Conservation (phyloP, 2,329 filamentous ascomycete genomes). For the Microcyclospora pomicola region DNA sequence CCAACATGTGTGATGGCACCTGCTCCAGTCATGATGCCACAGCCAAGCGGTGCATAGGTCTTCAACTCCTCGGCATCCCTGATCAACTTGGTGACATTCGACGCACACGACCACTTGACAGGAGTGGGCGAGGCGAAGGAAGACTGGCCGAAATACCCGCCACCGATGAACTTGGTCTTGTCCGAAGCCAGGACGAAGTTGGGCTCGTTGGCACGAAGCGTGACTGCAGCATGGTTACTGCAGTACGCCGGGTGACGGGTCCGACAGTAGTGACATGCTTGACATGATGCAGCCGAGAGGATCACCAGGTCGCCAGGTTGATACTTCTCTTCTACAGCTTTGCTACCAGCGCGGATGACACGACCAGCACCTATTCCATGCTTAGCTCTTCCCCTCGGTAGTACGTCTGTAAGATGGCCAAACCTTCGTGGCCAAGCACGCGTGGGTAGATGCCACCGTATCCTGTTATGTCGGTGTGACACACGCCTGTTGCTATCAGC, state of each 20-base stretch:
- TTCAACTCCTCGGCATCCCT: conserved; percentile 15
- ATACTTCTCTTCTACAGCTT: not conserved
- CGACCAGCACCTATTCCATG: conserved; percentile 9
- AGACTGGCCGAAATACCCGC: conserved; percentile 27
- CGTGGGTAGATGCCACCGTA: conserved; percentile 12
- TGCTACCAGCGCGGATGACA: conserved; percentile 8
- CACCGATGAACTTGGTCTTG: conserved; percentile 9
- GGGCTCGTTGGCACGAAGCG: conserved; percentile 9
- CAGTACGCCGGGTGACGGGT: conserved; percentile 35
- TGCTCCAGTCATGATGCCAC: conserved; percentile 32
- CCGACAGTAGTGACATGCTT: conserved; percentile 31
- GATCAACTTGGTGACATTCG: conserved; percentile 14
- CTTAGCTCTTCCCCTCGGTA: not conserved
- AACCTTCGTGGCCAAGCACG: conserved; percentile 14
- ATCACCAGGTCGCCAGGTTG: conserved; percentile 29
- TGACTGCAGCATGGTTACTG: conserved; percentile 26
- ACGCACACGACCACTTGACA: conserved; percentile 17
- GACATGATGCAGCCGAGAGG: conserved; percentile 31
- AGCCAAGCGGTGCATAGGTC: conserved; percentile 28
- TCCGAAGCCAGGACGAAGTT: conserved; percentile 10
- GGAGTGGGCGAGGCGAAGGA: conserved; percentile 22
- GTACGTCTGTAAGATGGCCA: not conserved
- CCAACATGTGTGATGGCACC: conserved; percentile 29
- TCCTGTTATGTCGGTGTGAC: conserved; percentile 33
- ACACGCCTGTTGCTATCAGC: conserved; percentile 39